Evolutionary conservation across 352 stramenopile species (phyloP).

Genomic region (Phytopythium chamaehyphon): DNA sequence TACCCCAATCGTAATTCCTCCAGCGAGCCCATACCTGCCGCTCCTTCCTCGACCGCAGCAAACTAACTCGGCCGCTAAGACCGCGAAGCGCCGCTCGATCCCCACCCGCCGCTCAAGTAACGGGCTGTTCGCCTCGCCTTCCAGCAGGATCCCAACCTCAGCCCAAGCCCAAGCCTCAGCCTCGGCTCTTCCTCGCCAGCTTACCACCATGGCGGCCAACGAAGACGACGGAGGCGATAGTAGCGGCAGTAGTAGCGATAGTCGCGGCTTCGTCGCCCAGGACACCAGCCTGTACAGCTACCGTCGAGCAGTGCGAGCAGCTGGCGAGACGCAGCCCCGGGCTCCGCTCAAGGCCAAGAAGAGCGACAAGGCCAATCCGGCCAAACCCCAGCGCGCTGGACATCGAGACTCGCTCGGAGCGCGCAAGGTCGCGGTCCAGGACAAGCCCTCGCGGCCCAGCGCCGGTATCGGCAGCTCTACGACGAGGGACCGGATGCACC

Average conservation of each 20-base stretch:
- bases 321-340: constrained; percentile 8
- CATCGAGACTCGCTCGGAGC: constrained; percentile 10
- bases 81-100: constrained; percentile 11
- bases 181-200: constrained; percentile 4
- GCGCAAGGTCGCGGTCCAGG: constrained; percentile 4
- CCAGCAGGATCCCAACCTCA: not conserved
- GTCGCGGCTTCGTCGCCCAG: constrained; percentile 14
- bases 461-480: constrained; percentile 18
- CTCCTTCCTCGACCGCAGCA: not conserved
- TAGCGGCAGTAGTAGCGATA: constrained; percentile 32
- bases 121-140: not conserved
- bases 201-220: constrained; percentile 5
- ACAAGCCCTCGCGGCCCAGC: constrained; percentile 10
- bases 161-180: not conserved
- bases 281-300: constrained; percentile 6
- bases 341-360: constrained; percentile 12
- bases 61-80: constrained; percentile 20
- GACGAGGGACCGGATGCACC: constrained; percentile 11
- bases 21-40: constrained; percentile 1
- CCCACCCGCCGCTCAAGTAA: not conserved
- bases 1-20: constrained; percentile 6
- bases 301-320: constrained; percentile 4
- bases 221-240: constrained; percentile 30
- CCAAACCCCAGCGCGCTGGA: constrained; percentile 5
- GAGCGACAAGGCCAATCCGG: constrained; percentile 7